These are phyloP conservation scores for Collybiopsis luxurians DNA, from an alignment of 768 basidiomycete genomes.

Conservation along the genomic window DNA sequence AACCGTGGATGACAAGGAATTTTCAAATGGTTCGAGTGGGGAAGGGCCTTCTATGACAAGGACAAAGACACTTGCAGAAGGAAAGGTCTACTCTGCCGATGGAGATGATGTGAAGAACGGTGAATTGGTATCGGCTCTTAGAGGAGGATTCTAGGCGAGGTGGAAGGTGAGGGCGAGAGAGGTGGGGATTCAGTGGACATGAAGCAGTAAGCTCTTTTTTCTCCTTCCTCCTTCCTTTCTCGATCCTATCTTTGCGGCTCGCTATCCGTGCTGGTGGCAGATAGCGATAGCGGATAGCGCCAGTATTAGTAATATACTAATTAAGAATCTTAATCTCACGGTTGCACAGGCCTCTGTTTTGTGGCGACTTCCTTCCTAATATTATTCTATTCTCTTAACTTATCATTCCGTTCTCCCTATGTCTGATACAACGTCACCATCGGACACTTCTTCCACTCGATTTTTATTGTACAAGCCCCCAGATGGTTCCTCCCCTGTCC, in stretches of 20 bases:
- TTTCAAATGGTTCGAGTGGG: not conserved
- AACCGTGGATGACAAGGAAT: no score
- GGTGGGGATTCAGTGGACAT: slow-evolving; percentile 33
- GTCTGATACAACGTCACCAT: not conserved
- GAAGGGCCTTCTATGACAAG: not conserved
- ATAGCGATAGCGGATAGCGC: no score
- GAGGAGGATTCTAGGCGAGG: slow-evolving; percentile 54
- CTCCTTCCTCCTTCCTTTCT: not conserved
- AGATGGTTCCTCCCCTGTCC: not conserved
- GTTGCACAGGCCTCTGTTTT: no score
- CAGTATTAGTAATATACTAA: no score
- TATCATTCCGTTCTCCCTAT: not conserved
- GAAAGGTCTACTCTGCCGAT: no score
- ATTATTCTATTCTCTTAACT: no score
- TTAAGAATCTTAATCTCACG: slow-evolving; percentile 58
- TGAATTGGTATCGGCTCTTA: slow-evolving; percentile 44
- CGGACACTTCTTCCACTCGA: not conserved
- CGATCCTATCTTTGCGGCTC: no score
- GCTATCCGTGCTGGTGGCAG: no score
- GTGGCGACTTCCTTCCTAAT: no score
- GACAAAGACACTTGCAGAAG: not conserved
- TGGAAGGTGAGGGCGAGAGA: slow-evolving; percentile 43
- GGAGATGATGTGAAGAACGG: slow-evolving; percentile 39
- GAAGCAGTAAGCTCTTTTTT: slow-evolving; percentile 35
- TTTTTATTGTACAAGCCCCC: not conserved